phyloP scores from a whole-genome alignment of 371 early-diverging fungal genomes.

The Circinella umbellata region DNA sequence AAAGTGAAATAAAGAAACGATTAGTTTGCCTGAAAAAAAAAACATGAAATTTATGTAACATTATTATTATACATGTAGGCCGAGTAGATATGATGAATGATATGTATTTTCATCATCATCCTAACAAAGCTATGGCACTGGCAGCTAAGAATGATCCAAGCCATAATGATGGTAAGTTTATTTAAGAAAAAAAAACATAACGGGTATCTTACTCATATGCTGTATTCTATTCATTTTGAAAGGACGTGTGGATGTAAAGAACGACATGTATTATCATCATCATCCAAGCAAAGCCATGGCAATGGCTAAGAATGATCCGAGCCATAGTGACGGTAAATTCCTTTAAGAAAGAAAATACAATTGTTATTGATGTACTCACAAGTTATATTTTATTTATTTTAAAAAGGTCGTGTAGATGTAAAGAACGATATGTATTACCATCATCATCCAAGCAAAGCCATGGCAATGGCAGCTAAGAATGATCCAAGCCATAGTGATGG shows the following conservation, averaged over 20 bases:
- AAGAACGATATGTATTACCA: constrained; percentile 25
- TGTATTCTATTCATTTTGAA: too few relatives aligned
- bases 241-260: too few relatives aligned
- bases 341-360: background rate
- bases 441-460: constrained; percentile 27
- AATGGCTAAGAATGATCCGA: background rate
- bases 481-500: background rate
- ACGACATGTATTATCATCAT: too few relatives aligned
- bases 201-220: too few relatives aligned
- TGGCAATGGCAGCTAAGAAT: constrained; percentile 11
- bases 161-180: too few relatives aligned
- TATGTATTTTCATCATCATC: constrained; percentile 31
- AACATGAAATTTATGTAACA: too few relatives aligned
- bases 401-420: background rate
- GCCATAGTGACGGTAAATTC: background rate
- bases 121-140: constrained; percentile 18
- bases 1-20: too few relatives aligned
- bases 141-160: background rate
- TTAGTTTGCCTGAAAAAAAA: too few relatives aligned
- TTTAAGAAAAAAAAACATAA: too few relatives aligned
- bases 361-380: too few relatives aligned
- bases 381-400: too few relatives aligned
- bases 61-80: background rate
- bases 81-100: constrained; percentile 12
- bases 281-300: constrained; percentile 24